Conservation (phyloP, 225 moss, liverwort and hornwort genomes). For the Pseudisothecium myosuroides region DNA sequence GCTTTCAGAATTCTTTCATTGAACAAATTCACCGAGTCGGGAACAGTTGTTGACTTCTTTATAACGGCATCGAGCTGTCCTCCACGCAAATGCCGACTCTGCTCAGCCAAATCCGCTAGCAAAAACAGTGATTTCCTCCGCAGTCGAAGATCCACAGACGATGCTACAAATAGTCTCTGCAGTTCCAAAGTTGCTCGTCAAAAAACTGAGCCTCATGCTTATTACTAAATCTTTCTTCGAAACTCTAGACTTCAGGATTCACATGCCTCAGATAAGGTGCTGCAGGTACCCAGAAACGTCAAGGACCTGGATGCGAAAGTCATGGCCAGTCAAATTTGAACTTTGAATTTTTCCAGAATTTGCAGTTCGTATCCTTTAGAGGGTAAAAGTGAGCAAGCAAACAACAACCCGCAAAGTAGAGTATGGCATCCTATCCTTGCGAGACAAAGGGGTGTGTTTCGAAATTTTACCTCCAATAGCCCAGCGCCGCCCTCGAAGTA, state of each 20-base stretch:
- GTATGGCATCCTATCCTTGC: not conserved
- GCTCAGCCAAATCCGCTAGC: constrained; percentile 79
- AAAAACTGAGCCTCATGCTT: not conserved
- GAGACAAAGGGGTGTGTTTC: not conserved
- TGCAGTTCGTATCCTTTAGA: not conserved
- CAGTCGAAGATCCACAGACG: constrained; percentile 51
- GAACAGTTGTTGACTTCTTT: not conserved
- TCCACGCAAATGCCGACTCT: constrained; percentile 38
- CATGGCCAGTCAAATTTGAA: not conserved
- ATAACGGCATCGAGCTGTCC: constrained; percentile 36
- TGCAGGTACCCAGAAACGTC: not conserved
- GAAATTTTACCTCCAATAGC: constrained; percentile 52
- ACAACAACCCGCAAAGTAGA: not conserved
- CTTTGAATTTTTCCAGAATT: not conserved
- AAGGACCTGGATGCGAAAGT: not conserved
- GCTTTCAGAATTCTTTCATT: constrained; percentile 63
- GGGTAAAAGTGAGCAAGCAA: not conserved
- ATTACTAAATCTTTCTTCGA: not conserved
- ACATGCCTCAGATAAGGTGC: not conserved
- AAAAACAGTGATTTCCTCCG: constrained; percentile 68
- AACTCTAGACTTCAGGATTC: not conserved
- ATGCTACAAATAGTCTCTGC: constrained; percentile 52
- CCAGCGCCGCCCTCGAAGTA: constrained; percentile 58
- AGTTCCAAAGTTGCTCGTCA: not conserved
- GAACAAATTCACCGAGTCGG: constrained; percentile 29